phyloP scores from a whole-genome alignment of 257 asterid species.

The Pogostemon cablin region DNA sequence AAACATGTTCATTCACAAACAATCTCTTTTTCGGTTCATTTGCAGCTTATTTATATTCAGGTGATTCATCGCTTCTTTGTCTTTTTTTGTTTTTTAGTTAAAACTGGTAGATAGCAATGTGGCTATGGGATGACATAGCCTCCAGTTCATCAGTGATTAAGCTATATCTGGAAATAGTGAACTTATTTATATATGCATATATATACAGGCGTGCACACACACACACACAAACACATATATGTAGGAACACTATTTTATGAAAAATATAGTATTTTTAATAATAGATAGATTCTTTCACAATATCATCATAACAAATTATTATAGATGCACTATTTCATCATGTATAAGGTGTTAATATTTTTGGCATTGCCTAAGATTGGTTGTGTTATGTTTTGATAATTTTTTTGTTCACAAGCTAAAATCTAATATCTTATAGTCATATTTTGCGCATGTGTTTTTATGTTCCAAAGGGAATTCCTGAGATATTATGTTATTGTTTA shows the following conservation, averaged over 20 bases:
- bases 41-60: background rate
- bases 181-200: background rate
- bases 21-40: background rate
- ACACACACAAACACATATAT: background rate
- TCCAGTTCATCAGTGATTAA: too few species aligned
- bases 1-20: too few species aligned
- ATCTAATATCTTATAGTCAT: background rate
- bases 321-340: background rate
- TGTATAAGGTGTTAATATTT: background rate
- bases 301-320: background rate
- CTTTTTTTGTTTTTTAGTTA: too few species aligned
- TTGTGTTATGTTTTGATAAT: background rate
- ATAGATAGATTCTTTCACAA: constrained; percentile 4
- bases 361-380: constrained; percentile 8
- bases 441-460: background rate
- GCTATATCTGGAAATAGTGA: background rate
- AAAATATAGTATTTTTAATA: background rate
- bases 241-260: background rate
- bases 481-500: background rate
- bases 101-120: too few species aligned
- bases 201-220: too few species aligned
- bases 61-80: background rate
- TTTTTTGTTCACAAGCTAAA: background rate
- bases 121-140: too few species aligned
- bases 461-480: background rate